phyloP scores from a whole-genome alignment of 306 rosid genomes.

The Ceratonia siliqua region DNA sequence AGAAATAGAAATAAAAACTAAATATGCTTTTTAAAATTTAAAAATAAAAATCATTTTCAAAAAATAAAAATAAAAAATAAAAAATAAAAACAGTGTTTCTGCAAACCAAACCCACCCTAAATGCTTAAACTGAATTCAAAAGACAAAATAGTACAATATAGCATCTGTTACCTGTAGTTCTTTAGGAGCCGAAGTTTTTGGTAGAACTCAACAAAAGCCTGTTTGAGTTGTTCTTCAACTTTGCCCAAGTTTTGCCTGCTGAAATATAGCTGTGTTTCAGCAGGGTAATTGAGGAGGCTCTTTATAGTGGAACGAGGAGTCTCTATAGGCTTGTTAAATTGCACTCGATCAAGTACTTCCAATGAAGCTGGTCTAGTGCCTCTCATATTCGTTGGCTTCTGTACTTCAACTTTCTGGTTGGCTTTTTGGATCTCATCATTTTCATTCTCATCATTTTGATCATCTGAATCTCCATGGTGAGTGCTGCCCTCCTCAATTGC shows the following conservation, averaged over 20 bases:
- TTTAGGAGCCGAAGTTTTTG: conserved; percentile 70
- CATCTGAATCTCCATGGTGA: conserved; percentile 33
- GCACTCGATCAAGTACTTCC: conserved; percentile 53
- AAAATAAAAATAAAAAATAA: too few species aligned
- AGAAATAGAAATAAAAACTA: too few species aligned
- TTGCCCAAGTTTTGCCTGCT: conserved; percentile 50
- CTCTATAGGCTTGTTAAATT: conserved; percentile 50
- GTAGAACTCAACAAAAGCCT: conserved; percentile 59
- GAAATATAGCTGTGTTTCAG: conserved; percentile 51
- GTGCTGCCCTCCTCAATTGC: conserved; percentile 48
- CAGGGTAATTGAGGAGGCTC: conserved; percentile 45
- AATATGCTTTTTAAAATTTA: not conserved
- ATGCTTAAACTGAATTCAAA: too few species aligned
- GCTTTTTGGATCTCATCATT: not conserved
- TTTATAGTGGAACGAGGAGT: conserved; percentile 68
- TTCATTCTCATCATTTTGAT: conserved; percentile 16
- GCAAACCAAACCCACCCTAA: too few species aligned
- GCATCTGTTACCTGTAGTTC: conserved; percentile 49
- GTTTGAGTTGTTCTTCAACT: conserved; percentile 52
- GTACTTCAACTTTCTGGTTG: conserved; percentile 19
- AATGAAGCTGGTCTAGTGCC: conserved; percentile 49
- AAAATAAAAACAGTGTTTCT: too few species aligned
- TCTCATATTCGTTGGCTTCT: conserved; percentile 13
- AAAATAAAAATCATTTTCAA: not conserved
- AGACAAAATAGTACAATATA: not conserved